These are phyloP conservation scores for Saccharomycopsis crataegensis DNA, from an alignment of 1,139 yeast genomes.

Conservation along the genomic window DNA sequence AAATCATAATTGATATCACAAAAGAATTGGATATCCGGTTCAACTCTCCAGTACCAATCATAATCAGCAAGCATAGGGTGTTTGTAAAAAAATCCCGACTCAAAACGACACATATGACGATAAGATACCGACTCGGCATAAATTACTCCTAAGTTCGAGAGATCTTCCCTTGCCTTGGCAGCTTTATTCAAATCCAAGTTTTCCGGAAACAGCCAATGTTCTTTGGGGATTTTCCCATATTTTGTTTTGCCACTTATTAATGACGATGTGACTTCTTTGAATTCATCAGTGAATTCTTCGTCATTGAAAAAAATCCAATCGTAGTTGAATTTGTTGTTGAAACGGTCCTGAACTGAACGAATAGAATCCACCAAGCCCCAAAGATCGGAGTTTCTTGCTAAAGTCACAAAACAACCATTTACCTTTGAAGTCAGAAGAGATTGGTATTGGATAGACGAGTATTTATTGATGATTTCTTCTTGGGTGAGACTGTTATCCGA, in stretches of 20 bases:
- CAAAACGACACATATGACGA: constrained; percentile 72
- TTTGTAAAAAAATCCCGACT: constrained; percentile 66
- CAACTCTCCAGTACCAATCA: constrained; percentile 75
- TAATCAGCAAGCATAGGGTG: constrained; percentile 49
- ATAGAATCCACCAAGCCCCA: constrained; percentile 52
- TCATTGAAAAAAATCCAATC: constrained; percentile 79
- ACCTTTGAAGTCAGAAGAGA: constrained; percentile 24
- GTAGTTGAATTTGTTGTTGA: constrained; percentile 56
- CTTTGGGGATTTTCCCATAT: constrained; percentile 40
- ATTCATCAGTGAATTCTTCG: constrained; percentile 39
- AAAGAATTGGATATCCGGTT: constrained; percentile 53
- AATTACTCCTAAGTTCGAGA: constrained; percentile 42
- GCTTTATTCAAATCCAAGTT: constrained; percentile 56
- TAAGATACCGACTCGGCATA: constrained; percentile 58
- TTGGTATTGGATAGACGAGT: background rate
- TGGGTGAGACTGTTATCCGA: background rate
- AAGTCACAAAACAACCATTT: constrained; percentile 65
- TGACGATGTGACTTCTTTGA: constrained; percentile 30
- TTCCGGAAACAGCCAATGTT: constrained; percentile 49
- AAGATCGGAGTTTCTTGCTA: constrained; percentile 67
- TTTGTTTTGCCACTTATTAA: constrained; percentile 38
- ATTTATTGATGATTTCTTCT: constrained; percentile 3
- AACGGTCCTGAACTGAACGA: constrained; percentile 60
- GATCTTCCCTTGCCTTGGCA: constrained; percentile 41
- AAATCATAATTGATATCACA: constrained; percentile 65